Conservation (phyloP, 2,329 filamentous ascomycete species). For the Cercospora berteroae region DNA sequence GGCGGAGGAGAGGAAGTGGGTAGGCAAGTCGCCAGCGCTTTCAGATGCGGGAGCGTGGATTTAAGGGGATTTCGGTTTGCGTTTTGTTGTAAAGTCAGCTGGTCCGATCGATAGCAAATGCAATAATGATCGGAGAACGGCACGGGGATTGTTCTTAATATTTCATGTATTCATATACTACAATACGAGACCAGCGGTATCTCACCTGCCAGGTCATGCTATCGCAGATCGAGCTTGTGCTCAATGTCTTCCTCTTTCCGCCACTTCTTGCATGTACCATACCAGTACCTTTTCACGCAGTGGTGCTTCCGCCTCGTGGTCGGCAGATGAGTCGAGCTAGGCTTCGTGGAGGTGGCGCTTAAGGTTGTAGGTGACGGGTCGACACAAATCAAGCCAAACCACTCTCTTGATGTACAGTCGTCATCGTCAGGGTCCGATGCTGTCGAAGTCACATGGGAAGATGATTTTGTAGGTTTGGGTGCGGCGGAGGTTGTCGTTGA, state of each 20-base stretch:
- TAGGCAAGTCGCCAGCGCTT: conserved; percentile 23
- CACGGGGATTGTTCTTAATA: background rate
- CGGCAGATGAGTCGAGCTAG: conserved; percentile 20
- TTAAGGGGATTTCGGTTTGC: conserved; percentile 7
- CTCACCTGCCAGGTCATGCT: background rate
- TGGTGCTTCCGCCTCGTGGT: conserved; percentile 21
- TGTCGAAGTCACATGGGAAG: conserved; percentile 11
- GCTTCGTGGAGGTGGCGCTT: conserved; percentile 12
- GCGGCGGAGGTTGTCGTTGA: conserved; percentile 36
- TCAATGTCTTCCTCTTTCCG: conserved; percentile 17
- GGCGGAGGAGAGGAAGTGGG: conserved; percentile 26
- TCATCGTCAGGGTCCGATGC: conserved; percentile 7
- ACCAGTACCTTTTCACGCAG: conserved; percentile 30
- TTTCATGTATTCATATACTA: background rate
- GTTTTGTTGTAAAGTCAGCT: background rate
- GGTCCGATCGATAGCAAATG: background rate
- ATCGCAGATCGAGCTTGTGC: conserved; percentile 22
- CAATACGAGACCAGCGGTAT: background rate
- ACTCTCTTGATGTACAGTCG: conserved; percentile 29
- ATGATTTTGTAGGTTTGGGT: conserved; percentile 20
- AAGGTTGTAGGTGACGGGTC: conserved; percentile 28
- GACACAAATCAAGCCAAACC: conserved; percentile 35
- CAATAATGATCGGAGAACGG: background rate
- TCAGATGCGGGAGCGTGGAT: conserved; percentile 25
- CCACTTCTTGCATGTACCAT: conserved; percentile 30